These are phyloP conservation scores for Schwanniomyces vanrijiae DNA, from an alignment of 805 yeast species.

Conservation along the genomic window DNA sequence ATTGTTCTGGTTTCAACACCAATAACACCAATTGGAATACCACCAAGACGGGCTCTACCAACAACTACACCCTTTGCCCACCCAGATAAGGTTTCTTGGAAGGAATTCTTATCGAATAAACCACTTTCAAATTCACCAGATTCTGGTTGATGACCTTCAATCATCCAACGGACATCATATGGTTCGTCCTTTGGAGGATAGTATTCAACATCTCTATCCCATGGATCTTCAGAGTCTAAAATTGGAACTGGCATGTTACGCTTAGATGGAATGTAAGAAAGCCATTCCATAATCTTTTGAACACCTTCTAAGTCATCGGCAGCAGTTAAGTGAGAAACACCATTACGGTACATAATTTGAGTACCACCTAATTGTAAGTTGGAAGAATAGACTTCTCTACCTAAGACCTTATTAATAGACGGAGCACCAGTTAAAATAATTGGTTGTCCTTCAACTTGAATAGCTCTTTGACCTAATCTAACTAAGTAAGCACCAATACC, in stretches of 20 bases:
- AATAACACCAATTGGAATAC: constrained; percentile 97
- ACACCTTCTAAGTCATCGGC: constrained; percentile 96
- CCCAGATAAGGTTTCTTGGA: constrained; percentile 94
- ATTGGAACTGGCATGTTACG: constrained; percentile 90
- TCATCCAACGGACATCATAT: constrained; percentile 93
- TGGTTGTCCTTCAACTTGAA: constrained; percentile 98
- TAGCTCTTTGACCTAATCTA: constrained; percentile 97
- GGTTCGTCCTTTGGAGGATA: constrained; percentile 69
- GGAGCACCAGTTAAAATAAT: constrained; percentile 99
- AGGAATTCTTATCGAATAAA: constrained; percentile 87
- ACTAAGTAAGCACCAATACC: constrained; percentile 99
- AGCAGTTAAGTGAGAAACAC: constrained; percentile 98
- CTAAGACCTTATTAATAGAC: constrained; percentile 93
- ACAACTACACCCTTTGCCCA: constrained; percentile 99
- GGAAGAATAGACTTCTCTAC: constrained; percentile 95
- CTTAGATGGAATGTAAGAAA: constrained; percentile 90
- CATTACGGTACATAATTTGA: constrained; percentile 96
- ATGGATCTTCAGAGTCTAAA: constrained; percentile 72
- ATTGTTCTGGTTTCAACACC: constrained; percentile 91
- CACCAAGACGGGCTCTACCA: constrained; percentile 98
- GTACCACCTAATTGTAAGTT: constrained; percentile 99
- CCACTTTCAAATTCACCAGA: constrained; percentile 79
- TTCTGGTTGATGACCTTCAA: constrained; percentile 75
- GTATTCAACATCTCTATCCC: constrained; percentile 93
- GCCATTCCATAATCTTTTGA: constrained; percentile 91